Evolutionary conservation across 331 rosid species (phyloP), one percentile per base, ranked within the genome.

Genomic region (Acacia concinna): DNA sequence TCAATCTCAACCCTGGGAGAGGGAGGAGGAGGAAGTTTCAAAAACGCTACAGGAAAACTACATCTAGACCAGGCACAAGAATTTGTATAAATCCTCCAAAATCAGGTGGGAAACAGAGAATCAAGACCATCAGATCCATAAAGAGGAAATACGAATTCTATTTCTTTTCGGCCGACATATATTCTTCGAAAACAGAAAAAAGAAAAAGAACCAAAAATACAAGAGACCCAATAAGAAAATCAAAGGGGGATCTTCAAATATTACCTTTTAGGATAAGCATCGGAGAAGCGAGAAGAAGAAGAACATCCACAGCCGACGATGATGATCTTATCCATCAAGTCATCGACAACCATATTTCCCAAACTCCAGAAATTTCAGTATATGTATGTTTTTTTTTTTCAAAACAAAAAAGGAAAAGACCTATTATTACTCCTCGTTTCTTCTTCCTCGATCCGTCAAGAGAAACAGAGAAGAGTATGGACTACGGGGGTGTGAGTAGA

Each of bases 191-290:
- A 40, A 67, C 11, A 8, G 15, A 68, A n/a, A 83, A 20, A 47
- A 47, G 15, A 69, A 37, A 38, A 14, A 2, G 35, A 15, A 1
- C 40, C 47, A 63, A 37, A 70, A 40, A 71, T 27, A 72, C 20
- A 56, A 56, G 64, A 78, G 74, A 82, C 76, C 77, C 74, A 71
- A 77, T 57, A 71, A 83, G 69, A 66, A 83, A 87, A 71, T 65
- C 71, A 67, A 75, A 68, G 73, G 78, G 70, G 86, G 78, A 82
- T 82, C 91, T 84, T 83, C 74, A 78, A 89, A 68, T 84, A 71
- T 47, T 84, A 91, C 97, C 97, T 88, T 85, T 85, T 82, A 79
- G 94, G 80, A 86, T 70, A 85, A 78, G 84, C 87, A 81, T 82
- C 86, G 74, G 87, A 85, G 85, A 87, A 84, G 73, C 87, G 81